Conservation (phyloP, 1,139 yeast species). For the Candida pseudoviswanathii region DNA sequence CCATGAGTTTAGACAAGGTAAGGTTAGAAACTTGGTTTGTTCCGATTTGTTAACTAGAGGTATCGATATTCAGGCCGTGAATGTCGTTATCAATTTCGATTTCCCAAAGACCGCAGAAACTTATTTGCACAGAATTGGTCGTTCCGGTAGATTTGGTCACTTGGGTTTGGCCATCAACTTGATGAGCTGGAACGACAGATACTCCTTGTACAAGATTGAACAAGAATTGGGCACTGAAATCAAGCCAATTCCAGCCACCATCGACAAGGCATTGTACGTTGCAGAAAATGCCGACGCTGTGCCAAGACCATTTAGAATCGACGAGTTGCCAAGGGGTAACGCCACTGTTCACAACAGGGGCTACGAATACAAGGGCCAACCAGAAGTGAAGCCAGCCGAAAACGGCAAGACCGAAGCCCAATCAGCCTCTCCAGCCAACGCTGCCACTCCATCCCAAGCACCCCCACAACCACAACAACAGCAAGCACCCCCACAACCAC, state of each 20-base stretch:
- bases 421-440: conserved; percentile 14
- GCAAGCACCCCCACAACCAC: conserved; percentile 15
- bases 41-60: conserved; percentile 97
- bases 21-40: conserved; percentile 95
- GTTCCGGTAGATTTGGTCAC: conserved; percentile 99
- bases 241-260: conserved; percentile 90
- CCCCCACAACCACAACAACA: conserved; percentile 17
- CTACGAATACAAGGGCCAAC: conserved; percentile 55
- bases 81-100: conserved; percentile 95
- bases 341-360: conserved; percentile 37
- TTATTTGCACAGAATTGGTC: conserved; percentile 96
- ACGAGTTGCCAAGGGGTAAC: conserved; percentile 58
- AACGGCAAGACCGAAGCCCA: conserved; percentile 19
- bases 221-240: conserved; percentile 98
- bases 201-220: conserved; percentile 90
- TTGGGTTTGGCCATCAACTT: conserved; percentile 96
- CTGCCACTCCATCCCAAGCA: conserved; percentile 18
- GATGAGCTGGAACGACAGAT: conserved; percentile 96
- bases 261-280: conserved; percentile 86
- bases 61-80: conserved; percentile 98
- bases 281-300: conserved; percentile 76
- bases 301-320: conserved; percentile 86
- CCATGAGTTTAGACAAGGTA: conserved; percentile 98
- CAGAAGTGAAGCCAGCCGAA: conserved; percentile 26
- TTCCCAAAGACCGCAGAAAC: conserved; percentile 99